phyloP scores from a whole-genome alignment of 2,329 filamentous ascomycete species.

The Claviceps capensis region DNA sequence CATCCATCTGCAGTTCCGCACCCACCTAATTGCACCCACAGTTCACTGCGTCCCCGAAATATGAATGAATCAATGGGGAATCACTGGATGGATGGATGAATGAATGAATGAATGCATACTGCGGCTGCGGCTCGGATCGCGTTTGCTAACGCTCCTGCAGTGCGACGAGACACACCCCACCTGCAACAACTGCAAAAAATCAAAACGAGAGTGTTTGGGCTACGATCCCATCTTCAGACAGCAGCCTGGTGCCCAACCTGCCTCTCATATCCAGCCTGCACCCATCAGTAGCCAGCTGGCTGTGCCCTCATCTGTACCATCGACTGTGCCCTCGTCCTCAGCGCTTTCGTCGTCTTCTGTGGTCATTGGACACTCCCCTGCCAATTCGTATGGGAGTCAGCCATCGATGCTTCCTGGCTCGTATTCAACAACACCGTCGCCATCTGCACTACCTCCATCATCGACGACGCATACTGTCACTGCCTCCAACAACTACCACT shows the following conservation, averaged over 20 bases:
- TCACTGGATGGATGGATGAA: not conserved
- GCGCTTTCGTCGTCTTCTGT: conserved; percentile 9
- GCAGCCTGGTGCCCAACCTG: conserved; percentile 58
- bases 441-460: conserved; percentile 19
- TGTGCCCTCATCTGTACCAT: conserved; percentile 18
- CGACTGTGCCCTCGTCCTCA: conserved; percentile 14
- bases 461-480: conserved; percentile 9
- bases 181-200: conserved; percentile 83
- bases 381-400: conserved; percentile 32
- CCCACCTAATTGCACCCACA: not conserved
- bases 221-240: conserved; percentile 82
- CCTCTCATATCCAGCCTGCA: conserved; percentile 35
- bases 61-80: not conserved
- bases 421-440: conserved; percentile 20
- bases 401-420: conserved; percentile 29
- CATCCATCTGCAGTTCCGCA: not conserved
- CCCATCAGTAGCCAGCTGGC: conserved; percentile 17
- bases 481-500: conserved; percentile 19
- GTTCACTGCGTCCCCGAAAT: not conserved
- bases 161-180: conserved; percentile 92
- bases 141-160: conserved; percentile 31
- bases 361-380: conserved; percentile 13
- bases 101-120: not conserved
- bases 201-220: conserved; percentile 72
- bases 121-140: not conserved